Evolutionary conservation across 768 basidiomycete genomes (phyloP).

Genomic region (Ramaria sp.): DNA sequence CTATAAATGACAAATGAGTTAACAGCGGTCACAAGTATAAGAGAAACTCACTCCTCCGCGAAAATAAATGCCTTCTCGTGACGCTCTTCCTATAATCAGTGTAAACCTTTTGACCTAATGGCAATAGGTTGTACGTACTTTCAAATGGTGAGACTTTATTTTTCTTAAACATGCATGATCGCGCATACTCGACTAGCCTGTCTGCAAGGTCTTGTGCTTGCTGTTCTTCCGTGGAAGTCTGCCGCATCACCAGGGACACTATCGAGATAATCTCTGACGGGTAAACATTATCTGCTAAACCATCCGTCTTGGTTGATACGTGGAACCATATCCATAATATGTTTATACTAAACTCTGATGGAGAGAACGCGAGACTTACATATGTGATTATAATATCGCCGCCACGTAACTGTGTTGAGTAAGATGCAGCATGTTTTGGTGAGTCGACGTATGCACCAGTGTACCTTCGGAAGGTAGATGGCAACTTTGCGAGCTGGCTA

Average conservation of each 20-base stretch:
- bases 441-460: slow-evolving; percentile 23
- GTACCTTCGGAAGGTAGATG: slow-evolving; percentile 15
- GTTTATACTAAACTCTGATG: neutral
- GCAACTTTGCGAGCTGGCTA: slow-evolving; percentile 28
- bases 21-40: neutral
- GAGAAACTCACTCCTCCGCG: slow-evolving; percentile 58
- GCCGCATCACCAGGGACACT: slow-evolving; percentile 51
- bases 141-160: slow-evolving; percentile 64
- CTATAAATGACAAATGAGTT: slow-evolving; percentile 24
- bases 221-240: slow-evolving; percentile 42
- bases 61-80: slow-evolving; percentile 51
- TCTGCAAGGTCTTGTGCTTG: slow-evolving; percentile 66
- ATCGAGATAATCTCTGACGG: slow-evolving; percentile 59
- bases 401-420: slow-evolving; percentile 37
- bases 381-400: slow-evolving; percentile 43
- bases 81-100: slow-evolving; percentile 40
- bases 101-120: neutral
- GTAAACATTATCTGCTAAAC: slow-evolving; percentile 49
- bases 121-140: slow-evolving; percentile 29
- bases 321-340: neutral
- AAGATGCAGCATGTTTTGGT: slow-evolving; percentile 31
- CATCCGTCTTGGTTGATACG: slow-evolving; percentile 33
- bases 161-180: slow-evolving; percentile 57
- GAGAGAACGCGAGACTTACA: slow-evolving; percentile 21
- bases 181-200: slow-evolving; percentile 58